Percentiles rank a stretch among this genome's conserved stretches.
Conservation (phyloP, 2,329 filamentous ascomycete genomes). For the Fusarium nanum region DNA sequence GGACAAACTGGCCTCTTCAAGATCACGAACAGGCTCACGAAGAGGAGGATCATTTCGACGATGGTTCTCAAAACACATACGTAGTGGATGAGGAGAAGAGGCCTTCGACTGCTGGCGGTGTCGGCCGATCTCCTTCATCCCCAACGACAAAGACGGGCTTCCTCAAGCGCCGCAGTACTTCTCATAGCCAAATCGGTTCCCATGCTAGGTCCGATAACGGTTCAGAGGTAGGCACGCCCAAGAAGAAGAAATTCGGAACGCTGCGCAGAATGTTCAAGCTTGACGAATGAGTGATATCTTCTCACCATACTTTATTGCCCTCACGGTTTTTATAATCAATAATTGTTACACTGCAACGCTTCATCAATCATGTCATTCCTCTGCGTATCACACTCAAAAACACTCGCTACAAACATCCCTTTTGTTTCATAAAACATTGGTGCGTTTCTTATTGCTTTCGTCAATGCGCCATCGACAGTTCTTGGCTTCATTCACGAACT, state of each 20-base stretch:
- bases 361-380: background rate
- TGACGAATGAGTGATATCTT: slow-evolving; percentile 54
- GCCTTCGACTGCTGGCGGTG: slow-evolving; percentile 52
- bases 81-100: slow-evolving; percentile 45
- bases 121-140: slow-evolving; percentile 41
- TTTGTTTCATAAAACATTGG: background rate
- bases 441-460: background rate
- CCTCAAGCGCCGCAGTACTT: slow-evolving; percentile 54
- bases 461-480: slow-evolving; percentile 3
- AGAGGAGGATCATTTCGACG: slow-evolving; percentile 44
- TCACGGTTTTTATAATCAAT: background rate
- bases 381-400: background rate
- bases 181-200: slow-evolving; percentile 47
- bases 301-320: background rate
- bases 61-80: slow-evolving; percentile 43
- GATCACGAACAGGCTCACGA: slow-evolving; percentile 50
- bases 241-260: slow-evolving; percentile 75
- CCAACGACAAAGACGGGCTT: slow-evolving; percentile 50
- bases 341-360: background rate
- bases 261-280: slow-evolving; percentile 73
- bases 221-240: slow-evolving; percentile 41
- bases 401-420: slow-evolving; percentile 18
- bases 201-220: slow-evolving; percentile 26
- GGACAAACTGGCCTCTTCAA: slow-evolving; percentile 52
- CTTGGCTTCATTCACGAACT: slow-evolving; percentile 15